Evolutionary conservation across 352 stramenopile genomes (phyloP).

Genomic region (Pythium utonaiense): DNA sequence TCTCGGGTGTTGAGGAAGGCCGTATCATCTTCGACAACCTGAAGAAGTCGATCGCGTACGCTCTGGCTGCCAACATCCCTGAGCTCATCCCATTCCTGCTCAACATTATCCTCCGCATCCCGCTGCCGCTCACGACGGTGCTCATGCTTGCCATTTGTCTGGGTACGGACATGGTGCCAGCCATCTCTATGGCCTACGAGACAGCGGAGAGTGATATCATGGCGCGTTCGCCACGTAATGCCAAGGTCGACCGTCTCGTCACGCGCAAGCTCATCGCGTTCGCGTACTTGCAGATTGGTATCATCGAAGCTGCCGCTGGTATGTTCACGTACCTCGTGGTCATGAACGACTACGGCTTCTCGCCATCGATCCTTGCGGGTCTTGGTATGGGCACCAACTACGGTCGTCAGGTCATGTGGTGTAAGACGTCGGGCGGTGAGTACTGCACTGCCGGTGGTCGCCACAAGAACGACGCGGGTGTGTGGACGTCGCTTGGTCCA

Average conservation of each 20-base stretch:
- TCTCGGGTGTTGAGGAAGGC: conserved; percentile 93
- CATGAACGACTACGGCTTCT: conserved; percentile 88
- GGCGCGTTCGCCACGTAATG: conserved; percentile 71
- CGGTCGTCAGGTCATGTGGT: conserved; percentile 86
- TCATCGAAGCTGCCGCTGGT: conserved; percentile 83
- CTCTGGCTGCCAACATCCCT: conserved; percentile 89
- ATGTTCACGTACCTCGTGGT: conserved; percentile 90
- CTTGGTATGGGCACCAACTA: conserved; percentile 80
- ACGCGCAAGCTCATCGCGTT: conserved; percentile 89
- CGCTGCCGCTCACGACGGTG: conserved; percentile 86
- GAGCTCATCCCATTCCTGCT: conserved; percentile 85
- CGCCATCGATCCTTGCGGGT: conserved; percentile 73
- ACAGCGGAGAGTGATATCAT: conserved; percentile 86
- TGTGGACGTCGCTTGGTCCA: conserved; percentile 31
- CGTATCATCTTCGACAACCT: conserved; percentile 95
- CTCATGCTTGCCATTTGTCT: conserved; percentile 92
- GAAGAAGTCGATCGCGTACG: conserved; percentile 93
- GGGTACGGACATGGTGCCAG: conserved; percentile 90
- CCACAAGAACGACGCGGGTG: conserved; percentile 35
- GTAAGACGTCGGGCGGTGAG: conserved; percentile 50
- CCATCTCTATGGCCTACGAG: conserved; percentile 93
- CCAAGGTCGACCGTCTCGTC: conserved; percentile 82
- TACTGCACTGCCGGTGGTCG: conserved; percentile 71
- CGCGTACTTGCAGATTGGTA: conserved; percentile 84
- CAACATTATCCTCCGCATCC: conserved; percentile 84